Conservation (phyloP, 441 rosid genomes). For the Codiaeum variegatum region DNA sequence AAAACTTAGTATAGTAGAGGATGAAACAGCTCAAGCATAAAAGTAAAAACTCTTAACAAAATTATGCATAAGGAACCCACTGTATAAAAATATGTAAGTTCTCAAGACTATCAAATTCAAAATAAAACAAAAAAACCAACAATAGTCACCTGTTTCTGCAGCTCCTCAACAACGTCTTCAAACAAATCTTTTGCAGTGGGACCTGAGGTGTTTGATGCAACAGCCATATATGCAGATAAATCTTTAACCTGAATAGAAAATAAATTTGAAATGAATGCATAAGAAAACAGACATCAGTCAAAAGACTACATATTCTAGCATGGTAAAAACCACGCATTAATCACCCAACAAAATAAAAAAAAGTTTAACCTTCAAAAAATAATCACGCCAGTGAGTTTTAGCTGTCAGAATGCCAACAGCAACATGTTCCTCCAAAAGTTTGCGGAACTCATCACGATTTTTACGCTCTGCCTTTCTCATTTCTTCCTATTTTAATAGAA, state of each 20-base stretch:
- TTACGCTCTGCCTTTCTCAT: conserved; percentile 83
- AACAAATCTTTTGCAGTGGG: conserved; percentile 94
- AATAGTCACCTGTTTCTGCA: conserved; percentile 68
- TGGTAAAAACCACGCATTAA: neutral
- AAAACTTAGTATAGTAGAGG: neutral
- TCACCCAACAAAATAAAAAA: neutral
- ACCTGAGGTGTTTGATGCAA: conserved; percentile 84
- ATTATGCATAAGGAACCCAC: neutral
- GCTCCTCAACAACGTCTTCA: conserved; percentile 82
- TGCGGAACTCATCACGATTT: conserved; percentile 88
- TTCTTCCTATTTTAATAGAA: conserved; percentile 58
- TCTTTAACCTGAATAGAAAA: conserved; percentile 63
- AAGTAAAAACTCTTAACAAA: neutral
- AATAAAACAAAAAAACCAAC: neutral
- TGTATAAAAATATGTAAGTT: neutral
- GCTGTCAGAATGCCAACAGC: conserved; percentile 72
- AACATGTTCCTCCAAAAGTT: conserved; percentile 81
- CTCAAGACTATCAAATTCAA: neutral
- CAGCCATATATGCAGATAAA: conserved; percentile 72
- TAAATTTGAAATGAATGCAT: neutral
- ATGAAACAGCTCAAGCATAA: neutral
- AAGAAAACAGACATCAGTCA: neutral
- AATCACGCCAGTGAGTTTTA: conserved; percentile 81
- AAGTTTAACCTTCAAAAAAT: conserved; percentile 59
- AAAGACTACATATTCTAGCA: neutral